A percentile compares a stretch with the other conserved stretches of the same genome.
Evolutionary conservation across 257 asterid species (phyloP).

Genomic region (Solanum paucissectum): DNA sequence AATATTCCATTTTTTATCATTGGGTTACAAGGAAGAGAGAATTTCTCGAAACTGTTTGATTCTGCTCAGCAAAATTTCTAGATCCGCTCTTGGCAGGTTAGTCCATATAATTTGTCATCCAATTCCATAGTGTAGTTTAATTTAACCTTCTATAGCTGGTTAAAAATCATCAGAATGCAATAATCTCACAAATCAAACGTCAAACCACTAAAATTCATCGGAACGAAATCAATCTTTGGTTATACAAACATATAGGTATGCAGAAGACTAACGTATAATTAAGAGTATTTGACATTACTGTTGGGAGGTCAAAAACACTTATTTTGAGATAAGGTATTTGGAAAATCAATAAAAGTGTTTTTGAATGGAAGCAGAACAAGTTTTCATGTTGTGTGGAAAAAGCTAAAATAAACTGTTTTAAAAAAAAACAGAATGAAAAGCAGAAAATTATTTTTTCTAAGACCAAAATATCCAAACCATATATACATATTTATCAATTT

Average conservation of each 20-base stretch:
- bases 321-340: too few species aligned
- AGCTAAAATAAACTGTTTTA: too few species aligned
- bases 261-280: neutral
- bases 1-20: neutral
- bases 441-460: too few species aligned
- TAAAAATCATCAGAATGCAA: neutral
- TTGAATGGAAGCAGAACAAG: too few species aligned
- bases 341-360: too few species aligned
- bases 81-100: neutral
- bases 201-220: neutral
- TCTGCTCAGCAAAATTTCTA: neutral
- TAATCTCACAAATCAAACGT: neutral
- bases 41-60: neutral
- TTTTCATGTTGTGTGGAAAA: too few species aligned
- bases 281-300: too few species aligned
- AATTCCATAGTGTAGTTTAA: too few species aligned
- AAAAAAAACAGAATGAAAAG: neutral
- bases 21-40: neutral
- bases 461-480: neutral
- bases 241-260: neutral
- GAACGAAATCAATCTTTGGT: neutral
- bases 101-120: neutral
- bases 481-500: neutral
- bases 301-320: too few species aligned
- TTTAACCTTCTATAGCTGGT: too few species aligned